Evolutionary conservation across 352 stramenopile genomes (phyloP).

Genomic region (Pythium catenulatum): DNA sequence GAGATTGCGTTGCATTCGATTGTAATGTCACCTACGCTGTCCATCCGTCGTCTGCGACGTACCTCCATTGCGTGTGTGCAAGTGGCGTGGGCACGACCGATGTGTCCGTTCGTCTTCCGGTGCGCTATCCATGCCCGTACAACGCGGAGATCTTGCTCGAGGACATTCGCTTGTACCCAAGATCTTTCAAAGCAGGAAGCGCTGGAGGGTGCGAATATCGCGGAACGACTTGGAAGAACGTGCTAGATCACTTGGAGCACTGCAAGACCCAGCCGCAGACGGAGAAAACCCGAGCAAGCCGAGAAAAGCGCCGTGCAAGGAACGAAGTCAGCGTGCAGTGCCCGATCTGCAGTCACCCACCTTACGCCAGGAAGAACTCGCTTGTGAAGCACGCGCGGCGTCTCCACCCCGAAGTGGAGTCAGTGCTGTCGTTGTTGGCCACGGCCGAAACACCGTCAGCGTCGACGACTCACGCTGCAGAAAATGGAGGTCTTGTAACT

Average conservation of each 20-base stretch:
- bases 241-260: background rate
- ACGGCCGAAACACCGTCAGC: no score
- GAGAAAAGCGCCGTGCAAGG: background rate
- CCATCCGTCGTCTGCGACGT: background rate
- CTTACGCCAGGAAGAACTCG: background rate
- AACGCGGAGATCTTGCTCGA: background rate
- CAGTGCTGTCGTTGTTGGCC: no score
- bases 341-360: no score
- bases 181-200: no score
- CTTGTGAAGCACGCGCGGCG: no score
- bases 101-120: background rate
- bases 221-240: background rate
- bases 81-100: no score
- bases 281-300: background rate
- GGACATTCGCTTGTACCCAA: background rate
- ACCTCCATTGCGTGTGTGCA: background rate
- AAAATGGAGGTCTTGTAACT: no score
- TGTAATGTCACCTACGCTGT: background rate
- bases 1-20: background rate
- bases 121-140: background rate
- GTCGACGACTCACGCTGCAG: no score
- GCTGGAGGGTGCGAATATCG: background rate
- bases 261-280: background rate
- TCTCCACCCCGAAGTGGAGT: no score
- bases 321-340: background rate